These are phyloP conservation scores for Salix purpurea DNA, from an alignment of 345 rosid species.

Conservation along the genomic window DNA sequence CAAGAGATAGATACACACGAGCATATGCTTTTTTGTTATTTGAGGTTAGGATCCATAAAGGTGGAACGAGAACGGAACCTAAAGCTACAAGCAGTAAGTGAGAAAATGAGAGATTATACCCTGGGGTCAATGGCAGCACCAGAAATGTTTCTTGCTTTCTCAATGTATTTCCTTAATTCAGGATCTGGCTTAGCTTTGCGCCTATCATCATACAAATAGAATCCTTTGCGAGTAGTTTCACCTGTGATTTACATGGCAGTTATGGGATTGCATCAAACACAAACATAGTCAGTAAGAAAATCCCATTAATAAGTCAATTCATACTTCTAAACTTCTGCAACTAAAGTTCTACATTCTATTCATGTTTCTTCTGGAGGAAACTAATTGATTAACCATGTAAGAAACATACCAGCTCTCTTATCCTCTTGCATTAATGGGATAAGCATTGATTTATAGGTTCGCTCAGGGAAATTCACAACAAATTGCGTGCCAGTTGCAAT, in stretches of 20 bases:
- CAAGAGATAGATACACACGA: not conserved
- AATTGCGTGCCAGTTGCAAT: conserved; percentile 77
- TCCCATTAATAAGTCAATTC: not conserved
- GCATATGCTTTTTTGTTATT: not conserved
- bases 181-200: conserved; percentile 93
- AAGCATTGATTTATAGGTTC: conserved; percentile 82
- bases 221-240: conserved; percentile 77
- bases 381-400: not conserved
- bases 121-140: conserved; percentile 66
- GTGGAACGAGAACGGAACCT: not conserved
- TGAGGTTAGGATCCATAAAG: not conserved
- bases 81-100: not conserved
- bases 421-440: conserved; percentile 86
- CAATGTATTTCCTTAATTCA: conserved; percentile 61
- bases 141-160: conserved; percentile 76
- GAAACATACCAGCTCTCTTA: conserved; percentile 66
- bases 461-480: conserved; percentile 71
- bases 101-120: conserved; percentile 35
- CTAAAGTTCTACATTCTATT: not conserved
- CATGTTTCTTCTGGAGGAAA: not conserved
- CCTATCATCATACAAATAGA: conserved; percentile 70
- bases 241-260: conserved; percentile 35
- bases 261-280: conserved; percentile 5
- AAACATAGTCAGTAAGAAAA: conserved; percentile 4
- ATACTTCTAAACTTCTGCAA: not conserved